Percentiles rank a stretch among this genome's conserved stretches.
Evolutionary conservation across 139 green algal species (phyloP).

Genomic region (Chlorella sp.): DNA sequence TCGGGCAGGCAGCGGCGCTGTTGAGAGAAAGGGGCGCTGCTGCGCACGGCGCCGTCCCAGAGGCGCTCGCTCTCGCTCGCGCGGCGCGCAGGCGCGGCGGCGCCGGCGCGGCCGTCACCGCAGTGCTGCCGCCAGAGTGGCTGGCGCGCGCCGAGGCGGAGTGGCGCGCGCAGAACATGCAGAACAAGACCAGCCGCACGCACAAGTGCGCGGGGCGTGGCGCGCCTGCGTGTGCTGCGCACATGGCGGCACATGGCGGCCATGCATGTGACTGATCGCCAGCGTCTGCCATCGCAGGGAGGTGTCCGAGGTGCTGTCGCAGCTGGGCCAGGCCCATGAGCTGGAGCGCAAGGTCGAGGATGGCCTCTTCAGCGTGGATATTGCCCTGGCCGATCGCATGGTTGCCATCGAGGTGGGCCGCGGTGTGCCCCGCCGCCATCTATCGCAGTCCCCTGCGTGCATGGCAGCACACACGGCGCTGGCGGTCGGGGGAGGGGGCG

Average conservation of each 20-base stretch:
- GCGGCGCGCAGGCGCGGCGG: no score
- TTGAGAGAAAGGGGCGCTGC: background rate
- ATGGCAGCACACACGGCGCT: no score
- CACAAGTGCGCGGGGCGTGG: background rate
- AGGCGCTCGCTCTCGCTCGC: background rate
- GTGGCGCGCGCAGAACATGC: slow-evolving; percentile 23
- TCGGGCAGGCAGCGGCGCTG: no score
- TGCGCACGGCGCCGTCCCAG: background rate
- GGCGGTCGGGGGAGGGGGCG: no score
- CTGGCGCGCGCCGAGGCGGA: slow-evolving; percentile 24
- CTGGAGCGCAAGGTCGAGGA: slow-evolving; percentile 24
- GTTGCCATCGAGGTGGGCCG: slow-evolving; percentile 39
- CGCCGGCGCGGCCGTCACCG: no score
- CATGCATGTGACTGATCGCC: background rate
- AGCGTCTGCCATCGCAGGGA: background rate
- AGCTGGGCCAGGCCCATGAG: slow-evolving; percentile 5
- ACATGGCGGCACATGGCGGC: background rate
- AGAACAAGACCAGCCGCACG: slow-evolving; percentile 19
- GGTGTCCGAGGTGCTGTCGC: slow-evolving; percentile 15
- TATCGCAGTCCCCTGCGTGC: no score
- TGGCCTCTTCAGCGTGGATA: slow-evolving; percentile 27
- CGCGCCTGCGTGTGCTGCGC: background rate
- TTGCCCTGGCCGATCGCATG: slow-evolving; percentile 22
- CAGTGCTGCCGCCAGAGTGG: slow-evolving; percentile 31
- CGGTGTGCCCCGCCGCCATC: no score